Conservation (phyloP, 768 basidiomycete genomes). For the Rhizopogon vinicolor region DNA sequence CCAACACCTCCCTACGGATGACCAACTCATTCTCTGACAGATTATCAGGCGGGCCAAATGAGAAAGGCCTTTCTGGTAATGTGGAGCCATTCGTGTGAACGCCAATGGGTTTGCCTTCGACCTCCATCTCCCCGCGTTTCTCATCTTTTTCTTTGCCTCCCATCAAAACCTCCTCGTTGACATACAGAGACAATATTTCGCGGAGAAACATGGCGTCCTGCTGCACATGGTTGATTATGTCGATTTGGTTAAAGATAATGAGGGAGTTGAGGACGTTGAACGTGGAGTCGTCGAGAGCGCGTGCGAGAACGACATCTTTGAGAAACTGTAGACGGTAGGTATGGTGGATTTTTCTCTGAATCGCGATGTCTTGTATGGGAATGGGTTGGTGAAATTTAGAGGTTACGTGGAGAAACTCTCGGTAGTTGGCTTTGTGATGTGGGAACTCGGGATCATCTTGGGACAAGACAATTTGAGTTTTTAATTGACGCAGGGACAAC, state of each 20-base stretch:
- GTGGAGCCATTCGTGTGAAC: slow-evolving; percentile 28
- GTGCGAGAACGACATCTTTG: slow-evolving; percentile 96
- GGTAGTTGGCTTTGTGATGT: slow-evolving; percentile 93
- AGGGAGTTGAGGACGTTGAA: slow-evolving; percentile 96
- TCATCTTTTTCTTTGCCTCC: slow-evolving; percentile 29
- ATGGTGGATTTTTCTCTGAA: slow-evolving; percentile 91
- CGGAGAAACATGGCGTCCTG: slow-evolving; percentile 69
- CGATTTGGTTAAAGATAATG: slow-evolving; percentile 98
- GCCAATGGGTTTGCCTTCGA: slow-evolving; percentile 36
- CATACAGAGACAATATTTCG: slow-evolving; percentile 74
- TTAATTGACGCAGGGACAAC: slow-evolving; percentile 2
- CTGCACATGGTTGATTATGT: slow-evolving; percentile 90
- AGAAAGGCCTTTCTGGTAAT: slow-evolving; percentile 30
- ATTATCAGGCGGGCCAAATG: slow-evolving; percentile 54
- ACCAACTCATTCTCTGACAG: slow-evolving; percentile 50
- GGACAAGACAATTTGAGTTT: slow-evolving; percentile 12
- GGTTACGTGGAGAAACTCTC: slow-evolving; percentile 81
- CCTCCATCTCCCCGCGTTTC: slow-evolving; percentile 27
- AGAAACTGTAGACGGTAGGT: slow-evolving; percentile 96
- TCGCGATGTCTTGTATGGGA: slow-evolving; percentile 65
- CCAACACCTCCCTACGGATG: slow-evolving; percentile 71
- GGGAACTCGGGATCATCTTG: slow-evolving; percentile 97
- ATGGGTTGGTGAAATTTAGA: slow-evolving; percentile 90
- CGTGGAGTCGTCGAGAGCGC: slow-evolving; percentile 91
- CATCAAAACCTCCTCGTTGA: slow-evolving; percentile 61